Evolutionary conservation across 371 early-diverging fungal genomes (phyloP).

Genomic region (Mortierella sp.): DNA sequence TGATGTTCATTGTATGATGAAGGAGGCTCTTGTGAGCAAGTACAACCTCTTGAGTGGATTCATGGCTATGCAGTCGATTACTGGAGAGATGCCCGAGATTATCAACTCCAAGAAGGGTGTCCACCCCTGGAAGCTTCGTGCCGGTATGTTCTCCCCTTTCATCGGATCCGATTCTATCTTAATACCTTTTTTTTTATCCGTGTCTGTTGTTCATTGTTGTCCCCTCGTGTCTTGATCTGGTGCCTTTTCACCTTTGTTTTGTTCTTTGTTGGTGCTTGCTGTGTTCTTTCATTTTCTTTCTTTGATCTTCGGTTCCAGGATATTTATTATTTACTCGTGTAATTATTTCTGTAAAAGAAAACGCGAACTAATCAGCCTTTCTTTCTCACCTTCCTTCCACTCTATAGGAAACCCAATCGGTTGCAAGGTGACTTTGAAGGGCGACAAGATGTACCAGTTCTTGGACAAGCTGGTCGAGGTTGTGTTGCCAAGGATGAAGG

Average conservation of each 20-base stretch:
- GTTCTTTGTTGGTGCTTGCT: background rate
- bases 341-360: background rate
- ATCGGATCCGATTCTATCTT: background rate
- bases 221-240: too few species aligned
- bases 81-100: constrained; percentile 88
- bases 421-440: constrained; percentile 83
- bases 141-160: constrained; percentile 50
- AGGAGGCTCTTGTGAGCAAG: constrained; percentile 91
- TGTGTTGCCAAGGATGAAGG: constrained; percentile 94
- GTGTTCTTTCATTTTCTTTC: background rate
- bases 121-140: constrained; percentile 88
- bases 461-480: constrained; percentile 95
- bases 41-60: constrained; percentile 89
- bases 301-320: background rate
- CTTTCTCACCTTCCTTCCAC: background rate
- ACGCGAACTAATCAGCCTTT: background rate
- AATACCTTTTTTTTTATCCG: too few species aligned
- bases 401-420: constrained; percentile 89
- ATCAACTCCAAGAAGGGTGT: constrained; percentile 87
- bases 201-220: background rate
- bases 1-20: constrained; percentile 83
- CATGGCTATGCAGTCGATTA: constrained; percentile 92
- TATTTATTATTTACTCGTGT: background rate
- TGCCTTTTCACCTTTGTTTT: background rate
- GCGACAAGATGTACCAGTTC: constrained; percentile 94